Evolutionary conservation across 768 basidiomycete species (phyloP).

Genomic region (Leccinum ochraceum): DNA sequence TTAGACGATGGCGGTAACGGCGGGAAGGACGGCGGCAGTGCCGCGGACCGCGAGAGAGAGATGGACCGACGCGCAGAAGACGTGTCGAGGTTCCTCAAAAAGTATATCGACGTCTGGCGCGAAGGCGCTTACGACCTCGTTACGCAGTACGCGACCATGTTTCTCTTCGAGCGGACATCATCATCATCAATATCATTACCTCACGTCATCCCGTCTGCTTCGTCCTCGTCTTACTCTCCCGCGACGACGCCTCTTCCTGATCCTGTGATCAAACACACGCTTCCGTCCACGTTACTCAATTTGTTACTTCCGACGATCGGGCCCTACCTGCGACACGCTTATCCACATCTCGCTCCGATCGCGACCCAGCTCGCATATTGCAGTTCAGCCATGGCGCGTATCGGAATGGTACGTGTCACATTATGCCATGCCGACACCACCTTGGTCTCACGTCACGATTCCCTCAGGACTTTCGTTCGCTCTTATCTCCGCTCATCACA

Average conservation of each 20-base stretch:
- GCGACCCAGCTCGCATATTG: slow-evolving; percentile 96
- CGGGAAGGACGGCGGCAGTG: slow-evolving; percentile 17
- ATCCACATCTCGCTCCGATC: slow-evolving; percentile 69
- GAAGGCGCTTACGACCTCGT: slow-evolving; percentile 93
- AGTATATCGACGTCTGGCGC: slow-evolving; percentile 88
- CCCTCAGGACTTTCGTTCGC: slow-evolving; percentile 61
- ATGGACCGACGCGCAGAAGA: slow-evolving; percentile 69
- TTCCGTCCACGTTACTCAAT: slow-evolving; percentile 33
- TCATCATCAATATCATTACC: slow-evolving; percentile 12
- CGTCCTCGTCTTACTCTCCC: slow-evolving; percentile 22
- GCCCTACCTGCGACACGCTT: slow-evolving; percentile 59
- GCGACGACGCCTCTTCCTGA: slow-evolving; percentile 24
- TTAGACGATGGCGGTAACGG: slow-evolving; percentile 4
- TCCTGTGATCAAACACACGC: slow-evolving; percentile 31
- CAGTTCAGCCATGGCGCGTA: slow-evolving; percentile 85
- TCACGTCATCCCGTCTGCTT: slow-evolving; percentile 14
- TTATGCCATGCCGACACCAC: not conserved
- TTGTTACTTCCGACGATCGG: slow-evolving; percentile 70
- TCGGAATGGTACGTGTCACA: slow-evolving; percentile 61
- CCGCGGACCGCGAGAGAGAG: slow-evolving; percentile 39
- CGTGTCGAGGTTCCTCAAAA: slow-evolving; percentile 75
- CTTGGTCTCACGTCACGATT: not conserved
- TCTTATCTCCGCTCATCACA: slow-evolving; percentile 67
- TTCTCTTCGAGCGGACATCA: slow-evolving; percentile 63
- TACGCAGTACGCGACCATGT: slow-evolving; percentile 87